Conservation (phyloP, 129 eudicot genomes). For the Cynara cardunculus region DNA sequence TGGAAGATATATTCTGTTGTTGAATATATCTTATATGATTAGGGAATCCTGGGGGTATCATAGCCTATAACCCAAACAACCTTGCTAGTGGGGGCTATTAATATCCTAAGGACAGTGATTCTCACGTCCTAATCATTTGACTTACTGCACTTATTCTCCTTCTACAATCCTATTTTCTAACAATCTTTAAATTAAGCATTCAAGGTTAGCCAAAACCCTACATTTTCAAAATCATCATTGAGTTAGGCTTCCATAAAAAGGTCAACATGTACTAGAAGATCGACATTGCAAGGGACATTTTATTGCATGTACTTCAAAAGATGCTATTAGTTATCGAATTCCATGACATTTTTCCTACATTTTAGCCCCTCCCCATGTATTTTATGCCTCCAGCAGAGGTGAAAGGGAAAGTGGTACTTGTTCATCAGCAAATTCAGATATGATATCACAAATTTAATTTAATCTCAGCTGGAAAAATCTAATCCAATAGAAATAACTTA, state of each 20-base stretch:
- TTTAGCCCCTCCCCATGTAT: neutral
- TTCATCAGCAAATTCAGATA: slow-evolving; percentile 10
- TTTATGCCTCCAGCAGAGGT: neutral
- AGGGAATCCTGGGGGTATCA: no score
- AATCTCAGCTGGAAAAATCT: neutral
- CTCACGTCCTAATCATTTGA: no score
- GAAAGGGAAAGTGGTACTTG: neutral
- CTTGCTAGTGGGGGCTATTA: no score
- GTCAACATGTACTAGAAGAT: neutral
- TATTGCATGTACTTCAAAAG: neutral
- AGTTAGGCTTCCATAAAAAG: neutral
- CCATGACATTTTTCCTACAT: neutral
- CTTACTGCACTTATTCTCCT: no score
- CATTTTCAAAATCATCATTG: neutral
- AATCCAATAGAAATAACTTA: neutral
- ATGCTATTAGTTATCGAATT: no score
- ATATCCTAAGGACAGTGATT: no score
- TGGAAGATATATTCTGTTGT: no score
- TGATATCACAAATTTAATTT: neutral
- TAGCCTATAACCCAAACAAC: no score
- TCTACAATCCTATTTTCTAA: no score
- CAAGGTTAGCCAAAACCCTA: neutral
- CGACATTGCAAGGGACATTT: neutral
- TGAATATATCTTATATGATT: no score
- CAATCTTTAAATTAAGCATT: neutral